Evolutionary conservation across 1,284 basidiomycete genomes (phyloP), one percentile per base, ranked within the genome.

Genomic region (Hemileia vastatrix): DNA sequence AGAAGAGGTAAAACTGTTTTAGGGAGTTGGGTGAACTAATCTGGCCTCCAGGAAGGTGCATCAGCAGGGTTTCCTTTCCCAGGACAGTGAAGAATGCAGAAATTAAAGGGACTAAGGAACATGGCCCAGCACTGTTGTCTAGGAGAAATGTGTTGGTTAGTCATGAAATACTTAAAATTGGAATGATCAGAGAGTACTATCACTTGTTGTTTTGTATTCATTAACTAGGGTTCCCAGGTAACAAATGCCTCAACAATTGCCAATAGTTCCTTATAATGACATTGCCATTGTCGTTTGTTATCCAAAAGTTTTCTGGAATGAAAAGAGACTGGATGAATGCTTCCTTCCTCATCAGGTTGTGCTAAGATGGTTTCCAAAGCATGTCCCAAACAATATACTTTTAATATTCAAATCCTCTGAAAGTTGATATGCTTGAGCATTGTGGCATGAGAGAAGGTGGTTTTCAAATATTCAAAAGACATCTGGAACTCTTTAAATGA

Each of bases 241-340:
- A 18, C 6, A 49, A 49, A 49, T 6, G 18, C 47, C 18, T 8
- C 6, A 19, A 49, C 6, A 49, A 49, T 49, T 8, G 47, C 47
- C 23, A 49, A 21, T 6, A 49, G 18, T 49, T 49, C 47, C 18
- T 18, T 8, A 49, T 49, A 15, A 49, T 18, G 18, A 8, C n/a
- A 18, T 8, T 15, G 47, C 47, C 47, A 18, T 18, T 21, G n/a
- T 6, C 47, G 6, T 21, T 49, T 21, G 8, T 18, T 6, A 49
- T 18, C 18, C 18, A 18, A 6, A 2, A 52, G 27, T 3, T 24
- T 21, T 5, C 31, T 2, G 31, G 51, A 53, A 19, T 53, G 23
- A 33, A 53, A 33, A 36, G 13, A 32, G 11, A 66, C 61, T 6
- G 58, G 64, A 18, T 54, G 40, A 31, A 36, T 19, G 2, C 52